Conservation (phyloP, 495 filamentous ascomycete species). For the Aspergillus egyptiacus region DNA sequence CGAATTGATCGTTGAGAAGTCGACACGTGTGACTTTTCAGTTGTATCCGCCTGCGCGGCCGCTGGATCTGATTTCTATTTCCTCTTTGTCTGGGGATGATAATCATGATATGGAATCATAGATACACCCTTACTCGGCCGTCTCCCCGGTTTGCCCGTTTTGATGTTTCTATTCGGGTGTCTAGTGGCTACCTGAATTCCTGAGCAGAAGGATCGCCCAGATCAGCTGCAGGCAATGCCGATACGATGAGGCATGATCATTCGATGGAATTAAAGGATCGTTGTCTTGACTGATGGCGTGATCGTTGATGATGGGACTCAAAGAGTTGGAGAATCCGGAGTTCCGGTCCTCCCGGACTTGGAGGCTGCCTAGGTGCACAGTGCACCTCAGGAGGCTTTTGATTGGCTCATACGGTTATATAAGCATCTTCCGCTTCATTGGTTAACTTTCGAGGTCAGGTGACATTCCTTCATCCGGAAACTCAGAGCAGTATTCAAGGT, state of each 20-base stretch:
- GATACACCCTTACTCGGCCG: neutral
- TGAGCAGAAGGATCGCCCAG: neutral
- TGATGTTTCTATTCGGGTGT: neutral
- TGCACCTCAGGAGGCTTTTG: no score
- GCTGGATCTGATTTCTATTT: neutral
- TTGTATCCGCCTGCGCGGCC: neutral
- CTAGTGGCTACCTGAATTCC: neutral
- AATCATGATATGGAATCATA: no score
- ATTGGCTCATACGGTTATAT: no score
- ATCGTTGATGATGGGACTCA: no score
- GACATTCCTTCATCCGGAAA: no score
- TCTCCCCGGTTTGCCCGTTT: constrained; percentile 1
- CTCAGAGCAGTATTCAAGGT: no score
- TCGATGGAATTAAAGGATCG: neutral
- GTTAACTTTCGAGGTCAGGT: no score
- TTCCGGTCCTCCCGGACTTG: no score
- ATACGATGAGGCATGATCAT: neutral
- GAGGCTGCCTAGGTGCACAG: no score
- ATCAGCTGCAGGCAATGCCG: neutral
- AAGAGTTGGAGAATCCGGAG: no score
- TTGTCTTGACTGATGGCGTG: no score
- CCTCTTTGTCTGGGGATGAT: neutral
- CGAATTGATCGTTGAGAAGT: constrained; percentile 33
- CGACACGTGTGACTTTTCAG: constrained; percentile 33
- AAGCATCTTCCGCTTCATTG: no score